Percentiles rank a stretch among this genome's conserved stretches.
These are phyloP conservation scores for Tilletia indica DNA, from an alignment of 1,284 basidiomycete species.

Conservation along the genomic window DNA sequence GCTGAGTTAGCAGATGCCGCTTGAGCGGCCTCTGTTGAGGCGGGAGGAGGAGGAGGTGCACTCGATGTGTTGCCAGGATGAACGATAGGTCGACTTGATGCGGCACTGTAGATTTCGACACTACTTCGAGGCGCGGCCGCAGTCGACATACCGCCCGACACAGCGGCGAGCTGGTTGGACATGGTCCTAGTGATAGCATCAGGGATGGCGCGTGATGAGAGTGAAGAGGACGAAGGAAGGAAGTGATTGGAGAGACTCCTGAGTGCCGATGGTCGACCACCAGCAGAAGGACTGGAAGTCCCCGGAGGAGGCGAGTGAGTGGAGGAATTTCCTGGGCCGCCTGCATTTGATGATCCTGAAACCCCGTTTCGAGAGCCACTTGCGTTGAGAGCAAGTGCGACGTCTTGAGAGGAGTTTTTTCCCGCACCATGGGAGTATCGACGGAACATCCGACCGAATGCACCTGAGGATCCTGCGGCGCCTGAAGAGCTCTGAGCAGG, in stretches of 20 bases:
- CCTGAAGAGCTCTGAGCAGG: not conserved
- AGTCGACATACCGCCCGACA: not conserved
- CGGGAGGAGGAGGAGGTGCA: not conserved
- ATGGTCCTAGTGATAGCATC: not conserved
- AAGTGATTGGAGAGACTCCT: constrained; percentile 17
- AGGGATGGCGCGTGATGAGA: not conserved
- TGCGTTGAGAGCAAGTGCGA: constrained; percentile 23
- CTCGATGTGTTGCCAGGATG: too few species aligned
- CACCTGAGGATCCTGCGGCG: constrained; percentile 18
- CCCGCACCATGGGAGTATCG: constrained; percentile 40
- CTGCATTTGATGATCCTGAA: constrained; percentile 21
- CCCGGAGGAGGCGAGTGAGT: constrained; percentile 18
- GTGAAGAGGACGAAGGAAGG: constrained; percentile 12
- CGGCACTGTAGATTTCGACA: not conserved
- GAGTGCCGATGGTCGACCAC: not conserved
- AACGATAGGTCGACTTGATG: not conserved
- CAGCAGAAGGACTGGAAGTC: constrained; percentile 21
- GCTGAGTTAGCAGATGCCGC: not conserved
- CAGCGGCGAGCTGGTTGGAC: not conserved
- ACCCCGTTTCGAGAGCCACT: not conserved
- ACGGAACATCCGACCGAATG: constrained; percentile 44
- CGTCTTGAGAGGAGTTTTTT: constrained; percentile 21
- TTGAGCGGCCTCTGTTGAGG: not conserved
- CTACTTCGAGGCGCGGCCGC: not conserved
- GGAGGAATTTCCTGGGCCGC: constrained; percentile 27